phyloP scores from a whole-genome alignment of 768 basidiomycete genomes.

The Auriscalpium microsporum region DNA sequence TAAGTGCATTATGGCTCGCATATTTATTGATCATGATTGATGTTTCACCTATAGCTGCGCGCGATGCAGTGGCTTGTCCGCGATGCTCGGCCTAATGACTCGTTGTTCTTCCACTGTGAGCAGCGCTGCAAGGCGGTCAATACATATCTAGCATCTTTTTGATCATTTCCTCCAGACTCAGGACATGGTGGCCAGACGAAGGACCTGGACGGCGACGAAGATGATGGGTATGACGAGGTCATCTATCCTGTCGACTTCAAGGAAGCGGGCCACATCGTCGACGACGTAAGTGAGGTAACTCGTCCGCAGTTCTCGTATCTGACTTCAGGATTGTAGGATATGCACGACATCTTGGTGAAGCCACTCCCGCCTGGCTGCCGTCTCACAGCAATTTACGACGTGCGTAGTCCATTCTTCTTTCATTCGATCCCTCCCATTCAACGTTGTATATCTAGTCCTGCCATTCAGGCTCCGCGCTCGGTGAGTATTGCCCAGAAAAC shows the following conservation, averaged over 20 bases:
- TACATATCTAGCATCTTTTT: neutral
- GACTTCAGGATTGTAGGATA: conserved; percentile 18
- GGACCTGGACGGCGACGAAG: conserved; percentile 72
- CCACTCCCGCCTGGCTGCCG: conserved; percentile 60
- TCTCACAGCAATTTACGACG: conserved; percentile 52
- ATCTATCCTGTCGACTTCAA: conserved; percentile 90
- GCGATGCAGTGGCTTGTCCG: conserved; percentile 54
- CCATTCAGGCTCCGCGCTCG: conserved; percentile 41
- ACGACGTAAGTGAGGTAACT: conserved; percentile 41
- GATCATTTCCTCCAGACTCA: conserved; percentile 44
- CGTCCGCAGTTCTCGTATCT: neutral
- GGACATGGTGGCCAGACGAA: conserved; percentile 92
- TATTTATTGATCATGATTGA: neutral
- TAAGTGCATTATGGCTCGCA: conserved; percentile 12
- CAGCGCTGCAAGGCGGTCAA: conserved; percentile 1
- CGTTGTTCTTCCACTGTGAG: conserved; percentile 46
- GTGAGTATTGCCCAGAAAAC: conserved; percentile 11
- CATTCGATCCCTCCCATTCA: conserved; percentile 4
- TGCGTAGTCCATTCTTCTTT: conserved; percentile 21
- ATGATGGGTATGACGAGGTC: conserved; percentile 76
- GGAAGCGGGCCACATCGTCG: conserved; percentile 67
- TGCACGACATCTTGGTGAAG: conserved; percentile 40
- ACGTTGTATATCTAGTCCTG: conserved; percentile 26
- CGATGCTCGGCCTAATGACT: conserved; percentile 45
- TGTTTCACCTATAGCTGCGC: conserved; percentile 22